phyloP scores from a whole-genome alignment of 352 stramenopile genomes.

The Pythium brachiatum region DNA sequence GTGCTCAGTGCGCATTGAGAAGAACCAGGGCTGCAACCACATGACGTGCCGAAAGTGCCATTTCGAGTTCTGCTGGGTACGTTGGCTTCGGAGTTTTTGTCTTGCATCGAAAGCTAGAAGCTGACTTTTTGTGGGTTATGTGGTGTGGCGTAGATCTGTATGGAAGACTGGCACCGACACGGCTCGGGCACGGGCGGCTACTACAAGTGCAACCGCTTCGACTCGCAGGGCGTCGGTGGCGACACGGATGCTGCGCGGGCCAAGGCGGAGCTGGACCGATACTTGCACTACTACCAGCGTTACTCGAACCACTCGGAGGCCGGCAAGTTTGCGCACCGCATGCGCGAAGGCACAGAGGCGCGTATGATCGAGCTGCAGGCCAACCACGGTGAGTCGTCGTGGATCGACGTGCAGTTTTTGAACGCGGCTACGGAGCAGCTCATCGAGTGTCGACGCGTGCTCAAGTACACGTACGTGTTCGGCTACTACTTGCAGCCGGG shows the following conservation, averaged over 20 bases:
- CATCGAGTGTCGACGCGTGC: constrained; percentile 96
- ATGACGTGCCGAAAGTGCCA: constrained; percentile 95
- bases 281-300: constrained; percentile 99
- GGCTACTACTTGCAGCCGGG: constrained; percentile 91
- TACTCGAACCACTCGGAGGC: constrained; percentile 96
- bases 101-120: too few species aligned
- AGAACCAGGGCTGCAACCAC: constrained; percentile 99
- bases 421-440: constrained; percentile 95
- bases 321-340: constrained; percentile 96
- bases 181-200: constrained; percentile 96
- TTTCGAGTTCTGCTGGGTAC: constrained; percentile 98
- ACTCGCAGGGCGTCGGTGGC: constrained; percentile 46
- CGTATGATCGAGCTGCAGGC: constrained; percentile 96
- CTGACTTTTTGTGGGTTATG: too few species aligned
- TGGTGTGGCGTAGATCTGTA: constrained; percentile 92
- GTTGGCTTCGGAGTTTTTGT: not conserved
- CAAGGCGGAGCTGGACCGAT: constrained; percentile 97
- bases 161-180: constrained; percentile 96
- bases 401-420: constrained; percentile 99
- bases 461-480: constrained; percentile 99
- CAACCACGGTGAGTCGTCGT: constrained; percentile 87
- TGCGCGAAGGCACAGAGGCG: constrained; percentile 93
- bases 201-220: constrained; percentile 99
- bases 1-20: constrained; percentile 98
- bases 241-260: constrained; percentile 90